Base-by-base conservation (phyloP, 352 stramenopile species). In the Globisporangium mamillatum region DNA sequence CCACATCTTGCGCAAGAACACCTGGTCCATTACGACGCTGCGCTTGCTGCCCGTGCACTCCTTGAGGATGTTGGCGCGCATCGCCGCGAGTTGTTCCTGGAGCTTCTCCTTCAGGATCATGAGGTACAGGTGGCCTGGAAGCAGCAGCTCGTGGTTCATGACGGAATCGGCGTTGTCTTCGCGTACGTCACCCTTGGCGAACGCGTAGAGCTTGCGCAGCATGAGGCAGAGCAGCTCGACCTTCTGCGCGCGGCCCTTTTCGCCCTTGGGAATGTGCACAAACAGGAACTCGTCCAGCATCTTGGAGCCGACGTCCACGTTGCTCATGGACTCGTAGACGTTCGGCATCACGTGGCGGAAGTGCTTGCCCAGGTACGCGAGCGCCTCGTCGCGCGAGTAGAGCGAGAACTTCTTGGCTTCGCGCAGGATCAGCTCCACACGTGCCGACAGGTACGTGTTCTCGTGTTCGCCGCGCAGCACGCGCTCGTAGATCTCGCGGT, bases 61-160 rank as follows among this genome's bases (percentile, higher is more conserved):
- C 66, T 90, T 94, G 68, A 97, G 60, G 75, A 98, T 85, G 79
- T 95, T 83, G 44, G 53, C 64, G 73, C 88, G 86, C 64, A 84
- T 91, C 4, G 77, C 66, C 29, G 69, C 75, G 18, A 99, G 77
- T 63, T 91, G 94, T 70, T 99, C 96, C 64, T 98, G 89, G 36
- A 99, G 89, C 73, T 99, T 99, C 80, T 99, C 98, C 78, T 99
- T 99, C 20, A 99, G 72, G 70, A 99, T 98, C 72, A 97, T 97
- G 34, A 93, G 66, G 73, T 97, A 96, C 27, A 99, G 72, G 74
- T 99, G 97, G 14, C 97, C 97, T 18, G 97, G 97, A 16, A 99
- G 78, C 41, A 99, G 70, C 34, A 99, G 76, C 65, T 98, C 93
- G 78, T 99, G 98, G 81, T 99, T 99, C 84, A 98, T 98, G 50